Evolutionary conservation across 1,139 yeast species (phyloP), one percentile per base, ranked within the genome.

Genomic region (Blastobotrys serpentis): DNA sequence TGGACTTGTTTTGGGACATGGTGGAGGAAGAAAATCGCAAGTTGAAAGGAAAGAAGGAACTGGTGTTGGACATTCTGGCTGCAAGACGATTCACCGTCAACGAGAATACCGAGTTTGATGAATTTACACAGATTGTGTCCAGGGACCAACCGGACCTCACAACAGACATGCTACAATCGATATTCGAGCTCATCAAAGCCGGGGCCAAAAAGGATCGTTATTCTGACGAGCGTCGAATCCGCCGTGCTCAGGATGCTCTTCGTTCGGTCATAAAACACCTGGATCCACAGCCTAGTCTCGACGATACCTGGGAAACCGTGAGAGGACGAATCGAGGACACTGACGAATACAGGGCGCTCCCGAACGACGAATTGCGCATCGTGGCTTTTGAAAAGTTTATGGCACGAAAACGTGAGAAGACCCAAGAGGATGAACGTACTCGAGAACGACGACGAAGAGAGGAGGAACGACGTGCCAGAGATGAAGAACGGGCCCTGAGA

Each of bases 1-100:
- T 84, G 32, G 96, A 89, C 52, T 67, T 87, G 40, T 87, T 86
- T 59, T 78, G 88, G 80, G 96, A 90, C 63, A 63, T 77, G 0
- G 75, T 84, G 1, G 90, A 85, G 57, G 84, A 79, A 48, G 79
- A 81, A 58, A 74, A 75, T 29, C 78, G 82, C 50, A 62, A 73
- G 2, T 61, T 85, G 41, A 77, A 76, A 53, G 78, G 81, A 18
- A 80, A 82, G 59, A 77, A 78, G 49, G 88, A 84, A 48, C 64
- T 82, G 43, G 77, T 82, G 1, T 76, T 76, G 42, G 81, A 77
- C 52, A 65, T 78, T 2, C 53, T 86, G 23, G 65, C 73, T 0
- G 78, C 75, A 25, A 55, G 60, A 10, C 60, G 47, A 18, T 42
- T 52, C 41, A 42, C 47, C 4, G 50, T 60, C n/a, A 54, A 56